Evolutionary conservation across 306 rosid species (phyloP).

Genomic region (Quercus parvula): DNA sequence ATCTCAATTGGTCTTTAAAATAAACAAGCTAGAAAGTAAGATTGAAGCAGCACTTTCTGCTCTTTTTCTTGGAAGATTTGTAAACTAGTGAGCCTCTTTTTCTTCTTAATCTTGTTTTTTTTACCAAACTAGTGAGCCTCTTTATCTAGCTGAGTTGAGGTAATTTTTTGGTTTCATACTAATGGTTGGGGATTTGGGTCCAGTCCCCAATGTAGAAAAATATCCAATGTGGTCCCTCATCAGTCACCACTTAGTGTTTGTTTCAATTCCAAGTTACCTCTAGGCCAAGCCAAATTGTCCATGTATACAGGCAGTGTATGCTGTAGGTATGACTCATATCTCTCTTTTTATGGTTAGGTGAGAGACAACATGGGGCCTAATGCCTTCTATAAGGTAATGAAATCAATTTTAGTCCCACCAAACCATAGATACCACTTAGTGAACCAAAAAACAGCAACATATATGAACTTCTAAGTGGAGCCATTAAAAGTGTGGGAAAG

Average conservation of each 20-base stretch:
- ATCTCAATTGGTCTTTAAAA: no score
- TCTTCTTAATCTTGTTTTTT: no score
- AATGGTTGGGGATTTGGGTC: not conserved
- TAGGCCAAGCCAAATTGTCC: not conserved
- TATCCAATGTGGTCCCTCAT: conserved; percentile 13
- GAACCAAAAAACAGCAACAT: conserved; percentile 12
- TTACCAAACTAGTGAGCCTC: no score
- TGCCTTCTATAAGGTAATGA: not conserved
- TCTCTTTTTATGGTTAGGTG: conserved; percentile 5
- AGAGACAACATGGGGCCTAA: conserved; percentile 4
- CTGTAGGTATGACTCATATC: not conserved
- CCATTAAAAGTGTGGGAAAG: conserved; percentile 1
- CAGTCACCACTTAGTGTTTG: not conserved
- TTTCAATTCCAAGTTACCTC: conserved; percentile 24
- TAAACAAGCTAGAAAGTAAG: no score
- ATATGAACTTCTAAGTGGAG: conserved; percentile 12
- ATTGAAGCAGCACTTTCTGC: no score
- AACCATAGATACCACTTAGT: conserved; percentile 2
- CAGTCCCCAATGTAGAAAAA: not conserved
- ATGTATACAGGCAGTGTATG: not conserved
- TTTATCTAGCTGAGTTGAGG: no score
- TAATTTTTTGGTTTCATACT: no score
- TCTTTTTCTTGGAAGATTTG: no score
- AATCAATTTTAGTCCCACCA: conserved; percentile 10
- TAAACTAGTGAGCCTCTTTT: no score